Conservation (phyloP, 1,284 basidiomycete species). For the Ustilago shanxiensis region DNA sequence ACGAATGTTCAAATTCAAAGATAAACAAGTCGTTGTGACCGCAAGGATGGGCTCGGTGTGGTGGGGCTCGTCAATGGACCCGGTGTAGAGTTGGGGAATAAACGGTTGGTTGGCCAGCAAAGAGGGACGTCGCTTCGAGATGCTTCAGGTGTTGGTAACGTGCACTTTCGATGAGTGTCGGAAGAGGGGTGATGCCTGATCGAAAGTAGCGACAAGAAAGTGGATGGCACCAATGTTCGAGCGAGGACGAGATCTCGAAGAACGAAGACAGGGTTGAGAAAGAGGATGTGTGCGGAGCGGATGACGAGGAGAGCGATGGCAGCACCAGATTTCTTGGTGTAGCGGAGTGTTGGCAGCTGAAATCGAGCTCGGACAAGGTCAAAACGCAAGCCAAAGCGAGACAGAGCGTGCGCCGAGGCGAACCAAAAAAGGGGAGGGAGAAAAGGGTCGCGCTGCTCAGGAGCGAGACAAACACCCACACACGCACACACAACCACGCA, state of each 20-base stretch:
- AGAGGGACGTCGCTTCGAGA: not conserved
- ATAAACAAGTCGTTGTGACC: no score
- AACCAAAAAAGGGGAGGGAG: slow-evolving; percentile 8
- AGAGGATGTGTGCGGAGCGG: not conserved
- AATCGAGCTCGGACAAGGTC: slow-evolving; percentile 5
- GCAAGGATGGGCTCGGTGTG: no score
- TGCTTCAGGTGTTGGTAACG: not conserved
- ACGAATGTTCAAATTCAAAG: no score
- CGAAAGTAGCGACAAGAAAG: not conserved
- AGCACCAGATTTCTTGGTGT: not conserved
- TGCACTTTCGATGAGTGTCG: no score
- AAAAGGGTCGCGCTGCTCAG: slow-evolving; percentile 15
- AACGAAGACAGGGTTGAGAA: not conserved
- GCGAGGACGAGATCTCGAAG: not conserved
- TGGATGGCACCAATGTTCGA: slow-evolving; percentile 3
- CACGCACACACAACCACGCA: slow-evolving; percentile 2
- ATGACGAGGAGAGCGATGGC: not conserved
- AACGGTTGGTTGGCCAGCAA: not conserved
- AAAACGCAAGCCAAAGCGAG: slow-evolving; percentile 2
- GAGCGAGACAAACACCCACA: slow-evolving; percentile 7
- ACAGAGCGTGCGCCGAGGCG: not conserved
- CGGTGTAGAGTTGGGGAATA: not conserved
- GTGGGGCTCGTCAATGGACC: not conserved
- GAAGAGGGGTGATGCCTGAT: not conserved
- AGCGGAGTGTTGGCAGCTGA: not conserved